phyloP scores from a whole-genome alignment of 75 land plant species.

The Picea glauca region DNA sequence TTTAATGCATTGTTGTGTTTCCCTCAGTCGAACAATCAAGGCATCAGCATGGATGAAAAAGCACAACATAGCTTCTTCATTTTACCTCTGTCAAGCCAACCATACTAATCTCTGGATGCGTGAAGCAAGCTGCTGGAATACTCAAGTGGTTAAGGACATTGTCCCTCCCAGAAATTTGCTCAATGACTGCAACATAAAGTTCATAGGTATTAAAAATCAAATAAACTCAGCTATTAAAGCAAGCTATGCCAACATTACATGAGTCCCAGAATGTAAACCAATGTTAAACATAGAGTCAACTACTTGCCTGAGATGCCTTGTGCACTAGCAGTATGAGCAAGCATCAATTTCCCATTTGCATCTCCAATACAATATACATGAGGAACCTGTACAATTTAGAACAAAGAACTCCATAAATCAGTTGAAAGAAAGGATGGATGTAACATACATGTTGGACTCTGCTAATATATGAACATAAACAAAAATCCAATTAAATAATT shows the following conservation, averaged over 20 bases:
- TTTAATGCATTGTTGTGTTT: background rate
- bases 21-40: background rate
- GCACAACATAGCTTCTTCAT: background rate
- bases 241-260: background rate
- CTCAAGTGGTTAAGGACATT: conserved; percentile 92
- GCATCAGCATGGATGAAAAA: background rate
- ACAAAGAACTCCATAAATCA: conserved; percentile 8
- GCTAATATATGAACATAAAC: background rate
- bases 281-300: background rate
- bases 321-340: conserved; percentile 99
- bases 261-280: background rate
- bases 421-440: too few species aligned
- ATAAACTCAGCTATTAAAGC: background rate
- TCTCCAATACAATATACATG: conserved; percentile 97
- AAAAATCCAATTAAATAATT: background rate
- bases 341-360: conserved; percentile 99
- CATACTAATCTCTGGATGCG: conserved; percentile 99
- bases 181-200: conserved; percentile 64
- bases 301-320: conserved; percentile 92
- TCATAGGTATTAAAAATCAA: background rate
- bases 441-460: background rate
- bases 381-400: conserved; percentile 60
- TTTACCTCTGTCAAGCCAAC: conserved; percentile 96
- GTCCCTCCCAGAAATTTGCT: conserved; percentile 78
- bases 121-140: conserved; percentile 99